Percentiles rank a stretch among this genome's conserved stretches.
phyloP scores from a whole-genome alignment of 73 alveolate genomes.

The Tetrahymena thermophila region DNA sequence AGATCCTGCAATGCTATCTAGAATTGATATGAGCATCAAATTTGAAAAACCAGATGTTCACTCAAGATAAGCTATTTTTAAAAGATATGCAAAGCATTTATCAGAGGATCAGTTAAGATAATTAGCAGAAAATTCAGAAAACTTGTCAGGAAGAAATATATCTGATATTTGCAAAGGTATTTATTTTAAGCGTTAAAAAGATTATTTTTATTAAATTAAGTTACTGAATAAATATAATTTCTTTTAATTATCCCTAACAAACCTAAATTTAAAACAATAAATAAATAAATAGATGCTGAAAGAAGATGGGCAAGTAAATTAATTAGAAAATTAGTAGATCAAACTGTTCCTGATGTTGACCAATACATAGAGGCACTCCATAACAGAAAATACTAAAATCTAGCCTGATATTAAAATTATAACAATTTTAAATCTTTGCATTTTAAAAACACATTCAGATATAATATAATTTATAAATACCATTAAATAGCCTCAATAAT shows the following conservation, averaged over 20 bases:
- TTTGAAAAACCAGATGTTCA: conserved; percentile 70
- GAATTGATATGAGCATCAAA: conserved; percentile 63
- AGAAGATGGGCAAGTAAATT: conserved; percentile 80
- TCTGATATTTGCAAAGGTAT: conserved; percentile 61
- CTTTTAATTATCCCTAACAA: no score
- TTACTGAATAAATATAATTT: not conserved
- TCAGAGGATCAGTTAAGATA: conserved; percentile 40
- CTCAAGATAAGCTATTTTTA: conserved; percentile 64
- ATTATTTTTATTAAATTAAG: not conserved
- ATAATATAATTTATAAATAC: no score
- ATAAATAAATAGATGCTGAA: conserved; percentile 56
- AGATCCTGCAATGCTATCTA: conserved; percentile 77
- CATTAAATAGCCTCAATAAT: no score
- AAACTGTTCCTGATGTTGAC: not conserved
- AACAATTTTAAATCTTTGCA: not conserved
- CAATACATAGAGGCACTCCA: conserved; percentile 5
- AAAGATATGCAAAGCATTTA: conserved; percentile 73
- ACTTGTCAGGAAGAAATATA: conserved; percentile 75
- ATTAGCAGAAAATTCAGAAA: conserved; percentile 48
- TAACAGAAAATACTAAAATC: not conserved
- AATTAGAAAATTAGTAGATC: conserved; percentile 52
- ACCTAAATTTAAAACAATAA: not conserved
- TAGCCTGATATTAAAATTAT: not conserved
- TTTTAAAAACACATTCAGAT: not conserved
- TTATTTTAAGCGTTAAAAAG: not conserved